Conservation (phyloP, 164 flowering plant species). For the Aristolochia californica region DNA sequence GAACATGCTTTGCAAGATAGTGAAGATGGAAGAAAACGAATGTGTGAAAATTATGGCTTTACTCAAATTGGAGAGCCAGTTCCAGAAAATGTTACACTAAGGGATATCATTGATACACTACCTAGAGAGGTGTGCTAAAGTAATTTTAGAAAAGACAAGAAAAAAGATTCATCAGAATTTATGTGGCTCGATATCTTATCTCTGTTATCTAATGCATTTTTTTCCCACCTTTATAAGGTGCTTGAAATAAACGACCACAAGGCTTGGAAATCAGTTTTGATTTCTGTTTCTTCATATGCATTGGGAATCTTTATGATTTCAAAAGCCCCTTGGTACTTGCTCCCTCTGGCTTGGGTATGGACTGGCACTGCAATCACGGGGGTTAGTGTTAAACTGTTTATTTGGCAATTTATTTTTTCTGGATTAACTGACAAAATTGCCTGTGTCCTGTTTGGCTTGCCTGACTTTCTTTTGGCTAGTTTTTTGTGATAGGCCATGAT, state of each 20-base stretch:
- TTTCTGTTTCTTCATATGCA: conserved; percentile 61
- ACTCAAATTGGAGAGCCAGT: conserved; percentile 81
- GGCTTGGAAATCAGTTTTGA: conserved; percentile 74
- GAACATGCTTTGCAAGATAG: conserved; percentile 28
- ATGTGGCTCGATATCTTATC: no score
- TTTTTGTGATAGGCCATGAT: conserved; percentile 97
- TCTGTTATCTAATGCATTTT: no score
- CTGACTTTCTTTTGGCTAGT: conserved; percentile 25
- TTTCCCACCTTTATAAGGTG: conserved; percentile 33
- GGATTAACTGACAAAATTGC: background rate
- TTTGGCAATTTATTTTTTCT: background rate
- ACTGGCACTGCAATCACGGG: conserved; percentile 94
- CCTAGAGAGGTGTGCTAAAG: conserved; percentile 57
- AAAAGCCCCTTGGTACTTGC: conserved; percentile 94
- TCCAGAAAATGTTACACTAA: conserved; percentile 60
- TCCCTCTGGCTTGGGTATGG: conserved; percentile 99
- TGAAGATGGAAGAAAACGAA: conserved; percentile 42
- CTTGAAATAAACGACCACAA: conserved; percentile 79
- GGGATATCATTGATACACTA: conserved; percentile 54
- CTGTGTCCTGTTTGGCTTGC: background rate
- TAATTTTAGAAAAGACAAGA: no score
- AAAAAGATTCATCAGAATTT: no score
- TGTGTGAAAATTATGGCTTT: conserved; percentile 81
- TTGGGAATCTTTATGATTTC: conserved; percentile 77
- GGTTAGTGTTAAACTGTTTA: conserved; percentile 35